Percentiles rank a stretch among this genome's conserved stretches.
phyloP scores from a whole-genome alignment of 2,329 filamentous ascomycete species.

The Pestalotiopsis sp. region DNA sequence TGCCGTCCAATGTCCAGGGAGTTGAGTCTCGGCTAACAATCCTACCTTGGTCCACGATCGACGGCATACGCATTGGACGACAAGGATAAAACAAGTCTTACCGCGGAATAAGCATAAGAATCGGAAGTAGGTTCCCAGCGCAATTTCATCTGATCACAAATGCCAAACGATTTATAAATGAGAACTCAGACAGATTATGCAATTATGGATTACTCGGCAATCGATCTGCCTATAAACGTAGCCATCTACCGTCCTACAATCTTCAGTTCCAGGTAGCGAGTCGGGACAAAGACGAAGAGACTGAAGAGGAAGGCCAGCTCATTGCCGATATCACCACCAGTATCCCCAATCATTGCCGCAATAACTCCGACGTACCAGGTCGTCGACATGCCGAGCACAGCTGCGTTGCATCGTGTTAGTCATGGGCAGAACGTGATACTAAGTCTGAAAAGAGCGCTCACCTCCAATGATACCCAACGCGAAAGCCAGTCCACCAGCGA shows the following conservation, averaged over 20 bases:
- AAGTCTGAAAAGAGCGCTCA: neutral
- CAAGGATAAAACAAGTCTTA: neutral
- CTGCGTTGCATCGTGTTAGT: slow-evolving; percentile 3
- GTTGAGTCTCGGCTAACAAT: neutral
- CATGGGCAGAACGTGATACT: slow-evolving; percentile 1
- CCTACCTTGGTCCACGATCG: neutral
- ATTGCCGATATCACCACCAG: slow-evolving; percentile 53
- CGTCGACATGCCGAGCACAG: slow-evolving; percentile 59
- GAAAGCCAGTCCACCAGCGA: slow-evolving; percentile 45
- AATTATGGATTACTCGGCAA: neutral
- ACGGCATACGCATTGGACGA: neutral
- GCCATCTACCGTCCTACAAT: slow-evolving; percentile 37
- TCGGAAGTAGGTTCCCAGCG: neutral
- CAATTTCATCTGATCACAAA: neutral
- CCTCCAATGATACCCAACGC: slow-evolving; percentile 46
- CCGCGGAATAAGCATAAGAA: neutral
- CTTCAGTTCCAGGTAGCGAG: slow-evolving; percentile 50
- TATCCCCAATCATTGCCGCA: slow-evolving; percentile 42
- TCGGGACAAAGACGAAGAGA: slow-evolving; percentile 45
- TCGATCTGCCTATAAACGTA: neutral
- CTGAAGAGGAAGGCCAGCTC: slow-evolving; percentile 54
- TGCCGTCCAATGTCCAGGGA: neutral
- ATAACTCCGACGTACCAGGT: slow-evolving; percentile 55
- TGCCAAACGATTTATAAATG: too few species aligned
- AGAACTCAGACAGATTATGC: neutral